Percentiles rank a stretch among this genome's conserved stretches.
Evolutionary conservation across 495 filamentous ascomycete species (phyloP).

Genomic region (Penicillium steckii): DNA sequence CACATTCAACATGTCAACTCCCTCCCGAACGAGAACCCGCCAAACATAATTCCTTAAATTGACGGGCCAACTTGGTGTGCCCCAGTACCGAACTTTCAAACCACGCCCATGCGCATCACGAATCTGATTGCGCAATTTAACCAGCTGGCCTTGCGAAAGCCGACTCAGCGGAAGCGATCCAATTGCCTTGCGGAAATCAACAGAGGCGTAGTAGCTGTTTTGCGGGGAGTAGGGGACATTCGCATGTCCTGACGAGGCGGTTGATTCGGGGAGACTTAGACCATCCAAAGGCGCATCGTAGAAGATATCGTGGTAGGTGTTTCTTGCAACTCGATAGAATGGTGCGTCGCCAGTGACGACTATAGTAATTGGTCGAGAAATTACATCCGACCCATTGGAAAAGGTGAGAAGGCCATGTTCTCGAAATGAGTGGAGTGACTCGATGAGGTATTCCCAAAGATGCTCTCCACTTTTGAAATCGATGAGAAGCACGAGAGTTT

Average conservation of each 20-base stretch:
- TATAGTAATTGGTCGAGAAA: constrained; percentile 61
- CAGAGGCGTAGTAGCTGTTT: constrained; percentile 44
- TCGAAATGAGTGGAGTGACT: constrained; percentile 56
- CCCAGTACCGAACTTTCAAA: constrained; percentile 65
- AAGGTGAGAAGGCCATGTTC: constrained; percentile 57
- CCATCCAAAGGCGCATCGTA: constrained; percentile 64
- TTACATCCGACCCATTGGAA: constrained; percentile 44
- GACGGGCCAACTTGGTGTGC: constrained; percentile 60
- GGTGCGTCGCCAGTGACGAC: constrained; percentile 67
- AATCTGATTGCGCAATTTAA: constrained; percentile 55
- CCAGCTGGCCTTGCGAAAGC: constrained; percentile 48
- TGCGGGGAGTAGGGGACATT: constrained; percentile 17
- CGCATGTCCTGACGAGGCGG: neutral
- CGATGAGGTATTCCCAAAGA: constrained; percentile 44
- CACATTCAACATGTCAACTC: constrained; percentile 46
- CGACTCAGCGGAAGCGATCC: constrained; percentile 31
- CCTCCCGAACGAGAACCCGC: constrained; percentile 59
- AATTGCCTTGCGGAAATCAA: constrained; percentile 40
- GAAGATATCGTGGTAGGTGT: constrained; percentile 60
- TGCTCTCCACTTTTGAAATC: constrained; percentile 35
- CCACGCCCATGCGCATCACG: constrained; percentile 58
- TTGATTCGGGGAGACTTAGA: constrained; percentile 19
- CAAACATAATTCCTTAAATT: constrained; percentile 62
- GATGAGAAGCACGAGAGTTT: constrained; percentile 31
- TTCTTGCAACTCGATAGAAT: constrained; percentile 36